Evolutionary conservation across 495 filamentous ascomycete genomes (phyloP).

Genomic region (Podospora bellae-mahoneyi): DNA sequence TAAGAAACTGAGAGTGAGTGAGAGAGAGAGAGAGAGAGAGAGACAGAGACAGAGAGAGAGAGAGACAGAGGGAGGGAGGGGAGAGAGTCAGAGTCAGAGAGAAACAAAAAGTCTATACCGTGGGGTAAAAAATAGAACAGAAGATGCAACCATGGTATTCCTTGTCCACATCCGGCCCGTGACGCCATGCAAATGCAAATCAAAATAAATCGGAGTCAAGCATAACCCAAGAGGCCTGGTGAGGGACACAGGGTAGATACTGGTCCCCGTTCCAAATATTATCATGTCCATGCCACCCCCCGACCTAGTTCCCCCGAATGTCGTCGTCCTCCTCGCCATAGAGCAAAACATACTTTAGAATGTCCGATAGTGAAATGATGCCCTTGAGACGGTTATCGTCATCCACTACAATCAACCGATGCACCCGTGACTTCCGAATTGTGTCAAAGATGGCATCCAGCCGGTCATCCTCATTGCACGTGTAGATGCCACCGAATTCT

Average conservation of each 20-base stretch:
- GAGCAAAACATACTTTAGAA: constrained; percentile 89
- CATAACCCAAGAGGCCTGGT: constrained; percentile 7
- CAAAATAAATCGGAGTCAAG: constrained; percentile 13
- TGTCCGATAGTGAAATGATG: constrained; percentile 91
- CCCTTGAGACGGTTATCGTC: constrained; percentile 81
- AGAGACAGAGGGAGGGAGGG: background rate
- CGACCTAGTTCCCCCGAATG: constrained; percentile 30
- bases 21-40: background rate
- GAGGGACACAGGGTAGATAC: background rate
- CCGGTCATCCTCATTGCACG: constrained; percentile 85
- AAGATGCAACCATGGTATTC: constrained; percentile 34
- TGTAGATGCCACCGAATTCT: constrained; percentile 95
- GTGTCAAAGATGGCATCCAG: constrained; percentile 96
- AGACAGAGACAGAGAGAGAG: constrained; percentile 5
- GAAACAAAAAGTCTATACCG: constrained; percentile 29
- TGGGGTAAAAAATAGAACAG: constrained; percentile 19
- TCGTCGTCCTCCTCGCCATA: constrained; percentile 69
- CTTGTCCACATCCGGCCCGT: constrained; percentile 27
- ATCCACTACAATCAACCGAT: constrained; percentile 89
- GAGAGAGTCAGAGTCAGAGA: background rate
- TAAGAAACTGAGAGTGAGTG: background rate
- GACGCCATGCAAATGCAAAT: constrained; percentile 36
- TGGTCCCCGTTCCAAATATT: background rate
- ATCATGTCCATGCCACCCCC: background rate
- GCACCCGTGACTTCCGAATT: constrained; percentile 88